These are phyloP conservation scores for Leucocoprinus sp. DNA, from an alignment of 768 basidiomycete species.

Conservation along the genomic window DNA sequence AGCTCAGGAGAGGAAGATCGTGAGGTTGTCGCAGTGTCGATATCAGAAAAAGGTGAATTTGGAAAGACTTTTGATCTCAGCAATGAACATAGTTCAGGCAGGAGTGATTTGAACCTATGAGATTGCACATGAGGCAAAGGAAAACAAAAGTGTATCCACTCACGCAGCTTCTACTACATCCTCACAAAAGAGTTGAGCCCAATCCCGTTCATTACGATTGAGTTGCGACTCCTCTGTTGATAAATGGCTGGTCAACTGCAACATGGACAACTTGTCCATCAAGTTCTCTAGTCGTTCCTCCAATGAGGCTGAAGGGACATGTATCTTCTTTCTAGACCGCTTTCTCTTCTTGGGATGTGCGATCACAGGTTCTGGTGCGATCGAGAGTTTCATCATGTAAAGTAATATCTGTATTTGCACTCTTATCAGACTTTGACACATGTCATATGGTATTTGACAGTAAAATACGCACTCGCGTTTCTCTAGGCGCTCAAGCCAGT, in stretches of 20 bases:
- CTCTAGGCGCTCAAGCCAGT: conserved; percentile 61
- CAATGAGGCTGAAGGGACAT: conserved; percentile 16
- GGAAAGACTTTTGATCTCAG: conserved; percentile 64
- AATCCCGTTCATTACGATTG: conserved; percentile 42
- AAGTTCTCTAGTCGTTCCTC: conserved; percentile 60
- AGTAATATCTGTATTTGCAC: conserved; percentile 71
- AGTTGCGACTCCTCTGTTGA: conserved; percentile 13
- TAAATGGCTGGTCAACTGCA: conserved; percentile 53
- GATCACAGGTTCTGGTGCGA: conserved; percentile 32
- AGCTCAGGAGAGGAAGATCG: conserved; percentile 15
- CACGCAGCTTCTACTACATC: conserved; percentile 48
- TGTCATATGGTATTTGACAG: not conserved
- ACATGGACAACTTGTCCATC: conserved; percentile 74
- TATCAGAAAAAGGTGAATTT: conserved; percentile 50
- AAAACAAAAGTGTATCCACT: conserved; percentile 31
- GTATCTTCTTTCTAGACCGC: conserved; percentile 16
- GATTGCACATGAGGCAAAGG: not conserved
- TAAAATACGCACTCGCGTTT: conserved; percentile 45
- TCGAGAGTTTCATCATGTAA: conserved; percentile 54
- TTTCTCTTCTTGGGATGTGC: conserved; percentile 24
- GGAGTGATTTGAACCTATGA: conserved; percentile 46
- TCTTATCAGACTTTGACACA: conserved; percentile 26
- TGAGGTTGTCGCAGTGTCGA: conserved; percentile 18
- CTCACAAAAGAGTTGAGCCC: conserved; percentile 69
- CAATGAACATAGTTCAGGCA: conserved; percentile 48